Base-by-base conservation (phyloP, 768 basidiomycete species). In the Leccinum ochraceum region DNA sequence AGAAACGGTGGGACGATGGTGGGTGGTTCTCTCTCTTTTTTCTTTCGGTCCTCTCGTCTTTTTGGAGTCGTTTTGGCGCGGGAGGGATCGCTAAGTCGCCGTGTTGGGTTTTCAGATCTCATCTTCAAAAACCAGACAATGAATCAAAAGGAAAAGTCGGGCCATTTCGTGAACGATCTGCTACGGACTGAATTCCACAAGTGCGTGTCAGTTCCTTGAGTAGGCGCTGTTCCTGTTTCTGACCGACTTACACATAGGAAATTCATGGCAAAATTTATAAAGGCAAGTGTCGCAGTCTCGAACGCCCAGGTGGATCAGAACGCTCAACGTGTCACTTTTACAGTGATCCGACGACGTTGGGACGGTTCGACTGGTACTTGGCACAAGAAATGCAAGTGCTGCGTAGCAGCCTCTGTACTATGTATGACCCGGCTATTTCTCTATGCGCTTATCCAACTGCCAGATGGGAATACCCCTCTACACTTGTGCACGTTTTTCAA, bases 51-150 rank as follows among this genome's bases (percentile, higher is more conserved):
- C n/a, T 10, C 42, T n/a, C 20, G 4, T 24, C n/a, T 6, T 37
- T 13, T 13, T 11, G 16, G 4, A n/a, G 28, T 53, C 22, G 53
- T 20, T 26, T 55, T 44, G 30, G 36, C 28, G 59, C 4, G 7
- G 17, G 11, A 52, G 53, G 11, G n/a, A 22, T 44, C 4, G 24
- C 44, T 39, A 11, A 49, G 17, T 37, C 54, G 24, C 20, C 22
- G 3, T 34, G 5, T 10, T 17, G 3, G 9, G 1, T 4, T 64
- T 70, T 34, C 68, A 94, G 94, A 99, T 75, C 80, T 97, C 57
- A 95, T 98, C 69, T 98, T 98, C 86, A 98, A 98, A 79, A 98
- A 98, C 74, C 97, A 99, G 75, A 93, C 97, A 0, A 87, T 87
- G 76, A 84, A 81, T 34, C 72, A 81, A 52, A 82, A 78, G 36